Percentiles rank a stretch among this genome's conserved stretches.
These are phyloP conservation scores for Pachysandra terminalis DNA, from an alignment of 164 flowering plant species.

Conservation along the genomic window DNA sequence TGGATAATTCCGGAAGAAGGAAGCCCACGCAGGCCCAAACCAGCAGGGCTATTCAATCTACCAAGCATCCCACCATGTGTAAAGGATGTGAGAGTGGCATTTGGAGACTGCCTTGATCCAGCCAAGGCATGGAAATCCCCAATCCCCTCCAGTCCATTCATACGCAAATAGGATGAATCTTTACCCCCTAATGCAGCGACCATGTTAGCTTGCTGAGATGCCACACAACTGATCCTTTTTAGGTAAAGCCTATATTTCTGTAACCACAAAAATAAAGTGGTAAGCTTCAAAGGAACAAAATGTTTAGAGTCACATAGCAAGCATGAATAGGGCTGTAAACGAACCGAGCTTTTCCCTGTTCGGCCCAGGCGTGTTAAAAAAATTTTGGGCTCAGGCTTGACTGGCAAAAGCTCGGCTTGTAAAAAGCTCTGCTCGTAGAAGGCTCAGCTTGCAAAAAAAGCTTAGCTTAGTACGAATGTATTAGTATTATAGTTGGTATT, in stretches of 20 bases:
- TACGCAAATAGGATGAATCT: slow-evolving; percentile 51
- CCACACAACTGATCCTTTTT: slow-evolving; percentile 50
- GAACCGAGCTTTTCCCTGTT: too few species aligned
- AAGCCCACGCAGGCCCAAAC: slow-evolving; percentile 44
- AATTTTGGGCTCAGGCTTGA: too few species aligned
- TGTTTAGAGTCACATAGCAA: background rate
- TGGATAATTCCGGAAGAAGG: slow-evolving; percentile 48
- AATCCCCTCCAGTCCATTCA: slow-evolving; percentile 52
- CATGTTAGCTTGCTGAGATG: slow-evolving; percentile 52
- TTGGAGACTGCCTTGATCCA: slow-evolving; percentile 54
- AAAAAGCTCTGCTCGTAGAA: too few species aligned
- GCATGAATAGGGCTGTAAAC: too few species aligned
- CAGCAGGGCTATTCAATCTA: slow-evolving; percentile 52
- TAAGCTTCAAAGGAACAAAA: slow-evolving; percentile 1
- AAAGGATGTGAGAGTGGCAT: slow-evolving; percentile 34
- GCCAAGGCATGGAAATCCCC: slow-evolving; percentile 49
- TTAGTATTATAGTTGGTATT: too few species aligned
- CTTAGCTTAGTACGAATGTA: too few species aligned
- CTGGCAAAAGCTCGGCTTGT: too few species aligned
- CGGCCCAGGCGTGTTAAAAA: too few species aligned
- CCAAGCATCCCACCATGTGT: slow-evolving; percentile 51
- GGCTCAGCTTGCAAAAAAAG: too few species aligned
- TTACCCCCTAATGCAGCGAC: slow-evolving; percentile 50
- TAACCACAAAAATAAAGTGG: slow-evolving; percentile 15
- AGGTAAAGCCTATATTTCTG: slow-evolving; percentile 94